Evolutionary conservation across 148 eudicot genomes (phyloP).

Genomic region (Arbutus unedo): DNA sequence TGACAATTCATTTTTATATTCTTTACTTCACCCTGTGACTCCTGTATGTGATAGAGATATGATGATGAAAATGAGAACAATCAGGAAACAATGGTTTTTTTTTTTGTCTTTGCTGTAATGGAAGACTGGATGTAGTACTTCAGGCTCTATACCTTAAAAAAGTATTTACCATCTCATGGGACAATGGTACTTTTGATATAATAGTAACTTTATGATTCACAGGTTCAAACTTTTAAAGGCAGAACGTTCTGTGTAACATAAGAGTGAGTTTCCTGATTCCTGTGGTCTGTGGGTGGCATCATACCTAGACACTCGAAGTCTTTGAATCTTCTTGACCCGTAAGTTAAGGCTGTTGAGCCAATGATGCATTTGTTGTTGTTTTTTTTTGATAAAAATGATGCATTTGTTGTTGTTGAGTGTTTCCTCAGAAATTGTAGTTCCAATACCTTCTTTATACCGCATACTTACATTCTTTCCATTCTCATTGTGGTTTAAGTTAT

Average conservation of each 20-base stretch:
- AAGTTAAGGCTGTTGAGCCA: neutral
- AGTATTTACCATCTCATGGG: neutral
- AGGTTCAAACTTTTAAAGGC: neutral
- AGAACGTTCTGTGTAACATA: no score
- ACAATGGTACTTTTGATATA: neutral
- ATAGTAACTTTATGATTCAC: neutral
- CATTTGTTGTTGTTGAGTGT: neutral
- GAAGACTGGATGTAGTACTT: conserved; percentile 8
- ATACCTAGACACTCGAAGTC: neutral
- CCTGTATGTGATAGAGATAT: neutral
- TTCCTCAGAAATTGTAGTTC: neutral
- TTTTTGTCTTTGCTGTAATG: neutral
- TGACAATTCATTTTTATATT: neutral
- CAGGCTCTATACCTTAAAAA: neutral
- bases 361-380: neutral
- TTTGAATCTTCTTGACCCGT: neutral
- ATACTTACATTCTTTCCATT: neutral
- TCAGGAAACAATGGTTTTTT: conserved; percentile 1
- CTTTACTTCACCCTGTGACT: neutral
- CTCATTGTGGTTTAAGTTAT: neutral
- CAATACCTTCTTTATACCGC: neutral
- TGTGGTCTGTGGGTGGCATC: neutral
- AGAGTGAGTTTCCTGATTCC: neutral
- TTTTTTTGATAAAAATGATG: no score
- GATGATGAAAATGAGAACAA: neutral